A percentile compares a stretch with the other conserved stretches of the same genome.
phyloP scores from a whole-genome alignment of 2,329 filamentous ascomycete species.

The Zarea fungicola region DNA sequence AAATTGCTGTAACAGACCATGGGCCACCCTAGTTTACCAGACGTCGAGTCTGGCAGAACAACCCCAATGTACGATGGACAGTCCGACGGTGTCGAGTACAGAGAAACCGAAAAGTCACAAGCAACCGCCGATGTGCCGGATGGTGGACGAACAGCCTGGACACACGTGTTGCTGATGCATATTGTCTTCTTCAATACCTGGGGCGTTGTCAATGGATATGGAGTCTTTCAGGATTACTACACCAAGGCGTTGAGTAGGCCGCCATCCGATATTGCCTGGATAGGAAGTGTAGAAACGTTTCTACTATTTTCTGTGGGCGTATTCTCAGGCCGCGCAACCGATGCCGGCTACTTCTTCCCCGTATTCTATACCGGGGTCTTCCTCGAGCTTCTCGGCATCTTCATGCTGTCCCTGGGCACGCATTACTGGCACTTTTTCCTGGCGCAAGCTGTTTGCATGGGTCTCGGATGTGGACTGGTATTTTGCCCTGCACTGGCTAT shows the following conservation, averaged over 20 bases:
- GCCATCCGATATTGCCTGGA: conserved; percentile 38
- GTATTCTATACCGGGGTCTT: conserved; percentile 33
- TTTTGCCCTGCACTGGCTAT: conserved; percentile 55
- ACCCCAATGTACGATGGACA: not conserved
- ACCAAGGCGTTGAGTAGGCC: conserved; percentile 26
- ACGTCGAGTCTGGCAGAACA: conserved; percentile 3
- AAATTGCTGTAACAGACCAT: not conserved
- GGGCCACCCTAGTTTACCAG: not conserved
- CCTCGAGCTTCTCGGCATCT: conserved; percentile 38
- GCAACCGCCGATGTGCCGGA: conserved; percentile 7
- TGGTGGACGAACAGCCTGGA: conserved; percentile 22
- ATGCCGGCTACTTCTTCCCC: conserved; percentile 37
- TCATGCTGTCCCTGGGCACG: conserved; percentile 36
- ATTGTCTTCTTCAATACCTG: conserved; percentile 39
- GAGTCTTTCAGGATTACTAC: conserved; percentile 43
- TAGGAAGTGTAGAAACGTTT: conserved; percentile 40
- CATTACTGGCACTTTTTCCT: conserved; percentile 46
- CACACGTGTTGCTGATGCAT: conserved; percentile 29
- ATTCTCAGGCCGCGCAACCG: conserved; percentile 37
- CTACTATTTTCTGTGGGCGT: conserved; percentile 37
- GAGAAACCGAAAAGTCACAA: not conserved
- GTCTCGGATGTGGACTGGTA: conserved; percentile 49
- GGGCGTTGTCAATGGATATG: conserved; percentile 43
- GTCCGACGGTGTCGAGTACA: not conserved
- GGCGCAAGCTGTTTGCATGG: conserved; percentile 43